Percentiles rank a stretch among this genome's conserved stretches.
Conservation (phyloP, 2,329 filamentous ascomycete genomes). For the Cadophora malorum region DNA sequence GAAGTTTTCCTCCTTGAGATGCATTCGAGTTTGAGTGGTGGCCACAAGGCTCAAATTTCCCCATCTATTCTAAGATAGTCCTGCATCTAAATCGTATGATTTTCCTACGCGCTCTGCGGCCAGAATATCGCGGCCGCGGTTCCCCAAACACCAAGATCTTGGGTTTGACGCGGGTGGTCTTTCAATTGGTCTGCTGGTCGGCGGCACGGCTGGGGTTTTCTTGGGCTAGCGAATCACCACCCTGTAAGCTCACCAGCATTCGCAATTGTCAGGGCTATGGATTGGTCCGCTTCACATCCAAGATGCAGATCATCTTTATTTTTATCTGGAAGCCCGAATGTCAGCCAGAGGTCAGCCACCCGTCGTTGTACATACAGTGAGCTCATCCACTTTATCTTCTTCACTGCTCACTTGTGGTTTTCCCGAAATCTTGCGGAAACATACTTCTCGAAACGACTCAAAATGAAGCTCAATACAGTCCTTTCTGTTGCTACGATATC, state of each 20-base stretch:
- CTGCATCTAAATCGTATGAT: conserved; percentile 14
- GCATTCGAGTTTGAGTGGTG: neutral
- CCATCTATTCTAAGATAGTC: conserved; percentile 5
- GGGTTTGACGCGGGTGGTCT: neutral
- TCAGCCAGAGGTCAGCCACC: conserved; percentile 16
- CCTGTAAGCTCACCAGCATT: conserved; percentile 1
- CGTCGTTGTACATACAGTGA: neutral
- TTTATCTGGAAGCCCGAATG: conserved; percentile 10
- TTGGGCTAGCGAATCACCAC: conserved; percentile 10
- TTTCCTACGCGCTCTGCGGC: conserved; percentile 10
- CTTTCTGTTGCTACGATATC: neutral
- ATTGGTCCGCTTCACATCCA: conserved; percentile 13
- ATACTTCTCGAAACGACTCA: neutral
- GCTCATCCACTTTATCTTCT: neutral
- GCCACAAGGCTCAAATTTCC: neutral
- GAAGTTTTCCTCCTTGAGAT: neutral
- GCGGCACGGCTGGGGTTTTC: conserved; percentile 2
- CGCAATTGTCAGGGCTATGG: neutral
- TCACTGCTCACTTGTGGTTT: neutral
- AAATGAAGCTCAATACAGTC: conserved; percentile 5
- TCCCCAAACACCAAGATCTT: conserved; percentile 18
- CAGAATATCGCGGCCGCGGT: conserved; percentile 10
- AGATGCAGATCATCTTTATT: conserved; percentile 13
- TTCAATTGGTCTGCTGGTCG: conserved; percentile 5
- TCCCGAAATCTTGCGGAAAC: neutral